Evolutionary conservation across 805 yeast genomes (phyloP).

Genomic region (Candida wancherniae): DNA sequence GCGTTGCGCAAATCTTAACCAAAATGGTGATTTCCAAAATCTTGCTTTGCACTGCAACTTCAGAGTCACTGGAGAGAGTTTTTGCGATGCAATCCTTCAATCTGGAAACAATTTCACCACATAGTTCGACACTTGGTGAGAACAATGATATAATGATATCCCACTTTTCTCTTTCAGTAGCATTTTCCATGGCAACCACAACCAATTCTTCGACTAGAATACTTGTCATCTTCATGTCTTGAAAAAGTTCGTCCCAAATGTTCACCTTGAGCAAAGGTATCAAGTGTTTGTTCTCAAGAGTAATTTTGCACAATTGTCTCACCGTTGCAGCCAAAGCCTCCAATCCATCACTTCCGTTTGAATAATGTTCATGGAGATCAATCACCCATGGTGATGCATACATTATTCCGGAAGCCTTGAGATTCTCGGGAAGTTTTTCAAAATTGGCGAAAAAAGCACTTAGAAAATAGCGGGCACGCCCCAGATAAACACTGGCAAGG

Average conservation of each 20-base stretch:
- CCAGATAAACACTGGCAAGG: slow-evolving; percentile 49
- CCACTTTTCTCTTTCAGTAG: slow-evolving; percentile 73
- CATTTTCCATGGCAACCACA: slow-evolving; percentile 68
- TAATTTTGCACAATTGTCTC: slow-evolving; percentile 55
- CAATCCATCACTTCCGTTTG: slow-evolving; percentile 55
- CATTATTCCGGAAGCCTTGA: slow-evolving; percentile 39
- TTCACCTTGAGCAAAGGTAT: slow-evolving; percentile 52
- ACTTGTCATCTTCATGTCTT: slow-evolving; percentile 54
- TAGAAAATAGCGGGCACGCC: slow-evolving; percentile 61
- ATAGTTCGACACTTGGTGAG: slow-evolving; percentile 69
- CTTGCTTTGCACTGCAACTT: slow-evolving; percentile 38
- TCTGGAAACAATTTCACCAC: slow-evolving; percentile 58
- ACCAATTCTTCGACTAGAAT: slow-evolving; percentile 69
- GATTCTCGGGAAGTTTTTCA: slow-evolving; percentile 32
- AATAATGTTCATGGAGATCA: slow-evolving; percentile 58
- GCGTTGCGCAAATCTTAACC: slow-evolving; percentile 54
- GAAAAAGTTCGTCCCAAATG: slow-evolving; percentile 63
- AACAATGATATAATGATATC: slow-evolving; percentile 57
- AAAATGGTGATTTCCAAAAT: slow-evolving; percentile 72
- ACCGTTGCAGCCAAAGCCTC: slow-evolving; percentile 57
- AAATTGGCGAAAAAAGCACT: slow-evolving; percentile 43
- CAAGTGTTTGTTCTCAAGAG: slow-evolving; percentile 45
- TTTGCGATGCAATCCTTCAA: slow-evolving; percentile 51
- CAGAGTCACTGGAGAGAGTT: slow-evolving; percentile 40
- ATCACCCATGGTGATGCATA: slow-evolving; percentile 72